Base-by-base conservation (phyloP, 1,139 yeast genomes). In the Kodamaea derodonti region DNA sequence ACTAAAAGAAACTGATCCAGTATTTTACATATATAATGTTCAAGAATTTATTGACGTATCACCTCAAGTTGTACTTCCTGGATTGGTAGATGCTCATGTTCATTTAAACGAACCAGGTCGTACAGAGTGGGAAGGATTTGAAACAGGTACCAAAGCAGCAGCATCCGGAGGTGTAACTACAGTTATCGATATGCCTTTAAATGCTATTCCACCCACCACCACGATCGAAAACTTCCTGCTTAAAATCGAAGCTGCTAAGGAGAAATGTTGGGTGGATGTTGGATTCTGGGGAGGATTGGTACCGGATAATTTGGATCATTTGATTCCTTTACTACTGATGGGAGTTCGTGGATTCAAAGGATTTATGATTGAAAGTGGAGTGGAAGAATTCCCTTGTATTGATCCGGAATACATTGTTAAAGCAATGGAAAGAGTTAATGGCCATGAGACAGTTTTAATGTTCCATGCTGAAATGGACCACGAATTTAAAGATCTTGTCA, bases 201-300 rank as follows among this genome's bases (percentile, higher is more conserved):
- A 90, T 56, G 95, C 97, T 2, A 83, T 88, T 36, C 97, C 97
- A 1, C 97, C 97, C 18, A 90, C 97, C 1, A 88, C 97, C 1
- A 86, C 84, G 2, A 70, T 88, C 2, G 78, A 73, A 41, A 86
- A 88, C 58, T 76, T 90, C 52, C 71, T 83, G 38, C 63, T 72
- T 41, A 90, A 90, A 55, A 67, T 86, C 39, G 65, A 71, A 13
- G 96, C 97, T 1, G 94, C 96, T 2, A 61, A 67, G 42, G 83
- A 78, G 34, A 84, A 88, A 56, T 75, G 90, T 40, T 88, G 95
- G 95, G 94, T 85, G 24, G 96, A 90, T 52, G 88, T 85, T 10
- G 97, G 88, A 0, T 88, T 90, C 57, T 90, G 97, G 97, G 97
- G 97, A 35, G 97, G 97, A 0, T 64, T 88, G 43, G 75, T 90